Evolutionary conservation across 1,284 basidiomycete genomes (phyloP).

Genomic region (Trichosporon coremiiforme): DNA sequence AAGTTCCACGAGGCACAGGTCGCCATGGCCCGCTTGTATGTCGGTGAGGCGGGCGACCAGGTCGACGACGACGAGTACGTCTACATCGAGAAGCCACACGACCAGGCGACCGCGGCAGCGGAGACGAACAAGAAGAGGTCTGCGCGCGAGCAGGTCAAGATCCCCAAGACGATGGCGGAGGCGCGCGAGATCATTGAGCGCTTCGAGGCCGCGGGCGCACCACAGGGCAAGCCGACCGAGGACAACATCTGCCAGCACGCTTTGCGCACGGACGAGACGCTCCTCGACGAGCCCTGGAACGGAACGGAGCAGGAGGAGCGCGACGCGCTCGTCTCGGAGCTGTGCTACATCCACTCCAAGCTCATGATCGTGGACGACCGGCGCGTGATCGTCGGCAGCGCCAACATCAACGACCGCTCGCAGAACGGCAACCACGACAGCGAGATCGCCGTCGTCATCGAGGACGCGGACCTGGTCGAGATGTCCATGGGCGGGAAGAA

Average conservation of each 20-base stretch:
- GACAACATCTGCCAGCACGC: constrained; percentile 64
- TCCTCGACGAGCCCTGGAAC: constrained; percentile 75
- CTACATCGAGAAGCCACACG: constrained; percentile 55
- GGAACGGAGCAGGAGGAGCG: constrained; percentile 80
- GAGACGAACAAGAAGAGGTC: constrained; percentile 55
- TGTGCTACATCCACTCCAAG: constrained; percentile 57
- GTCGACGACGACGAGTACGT: constrained; percentile 53
- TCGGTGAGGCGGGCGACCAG: constrained; percentile 56
- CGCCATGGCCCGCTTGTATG: constrained; percentile 79
- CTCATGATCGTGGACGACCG: constrained; percentile 92
- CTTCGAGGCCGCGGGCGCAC: constrained; percentile 67
- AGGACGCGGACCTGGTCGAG: constrained; percentile 77
- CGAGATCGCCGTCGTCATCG: constrained; percentile 83
- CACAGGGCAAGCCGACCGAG: constrained; percentile 33
- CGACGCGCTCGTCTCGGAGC: constrained; percentile 74
- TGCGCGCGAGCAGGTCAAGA: constrained; percentile 47
- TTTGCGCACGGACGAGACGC: constrained; percentile 63
- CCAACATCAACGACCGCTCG: constrained; percentile 66
- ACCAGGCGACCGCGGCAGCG: constrained; percentile 65
- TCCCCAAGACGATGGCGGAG: constrained; percentile 64
- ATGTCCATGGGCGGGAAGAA: constrained; percentile 75
- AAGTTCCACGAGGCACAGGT: constrained; percentile 82
- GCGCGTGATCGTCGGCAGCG: constrained; percentile 66
- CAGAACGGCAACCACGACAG: constrained; percentile 82
- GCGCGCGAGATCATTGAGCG: constrained; percentile 66